Percentiles rank a stretch among this genome's conserved stretches.
Conservation (phyloP, 2,329 filamentous ascomycete species). For the Aspergillus hiratsukae region DNA sequence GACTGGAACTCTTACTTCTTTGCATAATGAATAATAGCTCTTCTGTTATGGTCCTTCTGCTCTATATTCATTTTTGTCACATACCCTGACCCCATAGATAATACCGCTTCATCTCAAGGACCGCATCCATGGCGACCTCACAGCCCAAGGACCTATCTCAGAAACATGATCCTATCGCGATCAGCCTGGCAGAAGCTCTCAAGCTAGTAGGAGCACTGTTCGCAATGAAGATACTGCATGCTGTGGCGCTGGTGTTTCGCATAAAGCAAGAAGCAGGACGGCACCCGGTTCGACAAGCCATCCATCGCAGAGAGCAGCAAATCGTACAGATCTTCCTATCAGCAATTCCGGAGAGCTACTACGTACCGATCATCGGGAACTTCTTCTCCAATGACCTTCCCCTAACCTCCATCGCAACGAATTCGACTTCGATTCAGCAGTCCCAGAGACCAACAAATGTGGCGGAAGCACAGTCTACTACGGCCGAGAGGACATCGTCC, state of each 20-base stretch:
- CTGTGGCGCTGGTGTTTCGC: conserved; percentile 12
- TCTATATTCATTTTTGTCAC: not conserved
- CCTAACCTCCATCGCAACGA: not conserved
- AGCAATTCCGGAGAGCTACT: conserved; percentile 11
- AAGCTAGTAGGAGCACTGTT: conserved; percentile 18
- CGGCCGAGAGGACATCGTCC: not conserved
- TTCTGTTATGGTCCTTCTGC: not conserved
- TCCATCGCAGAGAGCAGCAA: conserved; percentile 19
- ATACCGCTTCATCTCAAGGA: not conserved
- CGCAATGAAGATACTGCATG: conserved; percentile 24
- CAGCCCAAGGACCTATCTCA: not conserved
- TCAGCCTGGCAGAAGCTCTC: conserved; percentile 9
- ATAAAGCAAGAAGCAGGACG: conserved; percentile 11
- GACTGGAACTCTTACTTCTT: not conserved
- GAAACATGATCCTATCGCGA: conserved; percentile 2
- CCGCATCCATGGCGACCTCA: not conserved
- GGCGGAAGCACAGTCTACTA: not conserved
- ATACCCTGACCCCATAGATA: not conserved
- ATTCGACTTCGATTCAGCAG: not conserved
- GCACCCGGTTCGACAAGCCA: conserved; percentile 11
- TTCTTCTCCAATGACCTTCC: not conserved
- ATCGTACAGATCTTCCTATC: conserved; percentile 18
- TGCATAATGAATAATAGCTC: not conserved
- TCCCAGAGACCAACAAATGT: not conserved
- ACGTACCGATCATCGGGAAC: conserved; percentile 12